These are phyloP conservation scores for Agrocybe praecox DNA, from an alignment of 768 basidiomycete genomes.

Conservation along the genomic window DNA sequence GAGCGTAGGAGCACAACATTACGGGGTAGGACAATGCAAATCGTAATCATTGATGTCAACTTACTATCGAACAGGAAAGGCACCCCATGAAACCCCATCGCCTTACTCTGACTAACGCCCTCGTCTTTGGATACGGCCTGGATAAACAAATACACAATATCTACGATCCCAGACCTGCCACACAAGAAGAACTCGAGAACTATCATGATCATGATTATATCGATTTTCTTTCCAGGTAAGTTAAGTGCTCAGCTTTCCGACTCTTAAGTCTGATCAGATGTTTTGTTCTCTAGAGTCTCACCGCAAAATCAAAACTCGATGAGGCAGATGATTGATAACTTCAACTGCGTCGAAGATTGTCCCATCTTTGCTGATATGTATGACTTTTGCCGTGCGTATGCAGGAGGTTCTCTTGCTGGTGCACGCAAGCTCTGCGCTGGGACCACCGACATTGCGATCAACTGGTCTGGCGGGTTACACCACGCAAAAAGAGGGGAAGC, in stretches of 20 bases:
- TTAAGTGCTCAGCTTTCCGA: background rate
- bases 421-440: constrained; percentile 87
- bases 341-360: constrained; percentile 97
- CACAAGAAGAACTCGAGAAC: constrained; percentile 82
- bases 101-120: constrained; percentile 92
- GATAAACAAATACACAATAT: constrained; percentile 95
- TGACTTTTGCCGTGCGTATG: constrained; percentile 92
- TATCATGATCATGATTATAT: constrained; percentile 97
- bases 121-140: constrained; percentile 94
- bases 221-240: constrained; percentile 90
- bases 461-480: constrained; percentile 98
- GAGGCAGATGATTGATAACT: constrained; percentile 78
- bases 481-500: constrained; percentile 98
- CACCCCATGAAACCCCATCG: constrained; percentile 99
- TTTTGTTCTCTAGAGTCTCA: constrained; percentile 63
- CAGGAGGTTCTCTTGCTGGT: constrained; percentile 89
- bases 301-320: constrained; percentile 71
- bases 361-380: constrained; percentile 96
- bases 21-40: constrained; percentile 67
- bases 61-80: constrained; percentile 64
- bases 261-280: background rate
- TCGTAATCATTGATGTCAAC: background rate
- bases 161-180: constrained; percentile 87
- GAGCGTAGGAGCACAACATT: constrained; percentile 94
- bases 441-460: constrained; percentile 94